Percentiles rank a stretch among this genome's conserved stretches.
Evolutionary conservation across 1,284 basidiomycete species (phyloP).

Genomic region (Vanrija pseudolonga): DNA sequence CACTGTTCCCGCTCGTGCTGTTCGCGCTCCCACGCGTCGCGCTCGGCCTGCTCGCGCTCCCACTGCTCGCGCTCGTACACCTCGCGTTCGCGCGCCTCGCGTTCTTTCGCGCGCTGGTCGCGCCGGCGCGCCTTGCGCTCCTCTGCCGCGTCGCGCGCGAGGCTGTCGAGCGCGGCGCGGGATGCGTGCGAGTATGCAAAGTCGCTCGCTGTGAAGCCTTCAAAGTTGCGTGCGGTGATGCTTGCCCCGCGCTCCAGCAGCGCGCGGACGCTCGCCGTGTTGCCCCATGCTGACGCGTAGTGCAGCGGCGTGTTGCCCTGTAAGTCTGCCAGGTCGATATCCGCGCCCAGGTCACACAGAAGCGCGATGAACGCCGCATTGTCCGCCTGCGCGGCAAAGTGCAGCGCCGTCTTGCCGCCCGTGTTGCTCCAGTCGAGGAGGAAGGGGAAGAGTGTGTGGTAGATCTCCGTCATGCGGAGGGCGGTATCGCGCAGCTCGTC

Average conservation of each 20-base stretch:
- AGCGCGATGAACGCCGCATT: constrained; percentile 72
- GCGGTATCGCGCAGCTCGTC: constrained; percentile 23
- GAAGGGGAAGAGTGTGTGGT: constrained; percentile 54
- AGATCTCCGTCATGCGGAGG: constrained; percentile 36
- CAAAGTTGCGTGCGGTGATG: constrained; percentile 74
- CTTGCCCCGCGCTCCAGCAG: constrained; percentile 84
- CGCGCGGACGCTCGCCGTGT: constrained; percentile 68
- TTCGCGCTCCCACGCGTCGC: neutral
- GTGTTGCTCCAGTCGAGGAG: constrained; percentile 86
- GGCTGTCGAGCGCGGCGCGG: constrained; percentile 25
- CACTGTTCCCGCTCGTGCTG: neutral
- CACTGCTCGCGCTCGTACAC: constrained; percentile 3
- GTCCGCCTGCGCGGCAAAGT: constrained; percentile 80
- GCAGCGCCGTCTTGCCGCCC: constrained; percentile 82
- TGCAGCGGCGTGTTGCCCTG: constrained; percentile 87
- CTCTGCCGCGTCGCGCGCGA: constrained; percentile 31
- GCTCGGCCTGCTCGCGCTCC: neutral
- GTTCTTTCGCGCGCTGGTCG: constrained; percentile 13
- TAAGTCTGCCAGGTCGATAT: constrained; percentile 73
- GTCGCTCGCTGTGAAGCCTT: constrained; percentile 85
- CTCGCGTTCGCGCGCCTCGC: constrained; percentile 1
- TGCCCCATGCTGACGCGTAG: constrained; percentile 54
- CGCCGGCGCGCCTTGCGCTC: constrained; percentile 13
- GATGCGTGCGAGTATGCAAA: constrained; percentile 71
- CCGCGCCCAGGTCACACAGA: constrained; percentile 79